phyloP scores from a whole-genome alignment of 257 asterid genomes.

The Plantago elongata region DNA sequence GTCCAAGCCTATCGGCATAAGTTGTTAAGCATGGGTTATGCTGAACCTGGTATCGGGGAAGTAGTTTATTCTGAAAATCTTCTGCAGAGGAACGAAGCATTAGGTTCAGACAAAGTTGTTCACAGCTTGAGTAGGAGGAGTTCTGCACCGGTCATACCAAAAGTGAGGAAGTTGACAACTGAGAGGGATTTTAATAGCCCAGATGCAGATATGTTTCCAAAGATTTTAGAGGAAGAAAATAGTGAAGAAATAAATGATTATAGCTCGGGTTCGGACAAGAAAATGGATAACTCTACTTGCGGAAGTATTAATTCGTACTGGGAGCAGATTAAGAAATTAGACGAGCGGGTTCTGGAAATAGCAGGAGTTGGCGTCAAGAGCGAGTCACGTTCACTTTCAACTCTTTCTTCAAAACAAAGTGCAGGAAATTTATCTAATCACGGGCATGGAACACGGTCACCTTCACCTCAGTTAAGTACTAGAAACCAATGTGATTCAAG shows the following conservation, averaged over 20 bases:
- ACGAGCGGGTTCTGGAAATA: constrained; percentile 55
- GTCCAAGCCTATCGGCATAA: constrained; percentile 70
- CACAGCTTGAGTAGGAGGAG: constrained; percentile 48
- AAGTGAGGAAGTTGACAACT: constrained; percentile 33
- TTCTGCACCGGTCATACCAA: constrained; percentile 48
- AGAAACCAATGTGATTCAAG: constrained; percentile 20
- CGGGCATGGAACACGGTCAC: constrained; percentile 32
- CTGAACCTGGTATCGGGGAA: constrained; percentile 51
- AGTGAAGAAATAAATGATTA: constrained; percentile 30
- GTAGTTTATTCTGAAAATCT: constrained; percentile 44
- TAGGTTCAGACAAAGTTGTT: constrained; percentile 22
- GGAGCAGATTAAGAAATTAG: constrained; percentile 65
- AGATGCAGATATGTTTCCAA: constrained; percentile 26
- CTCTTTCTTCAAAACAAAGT: constrained; percentile 31
- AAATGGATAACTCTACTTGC: constrained; percentile 27
- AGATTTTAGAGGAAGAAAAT: constrained; percentile 32
- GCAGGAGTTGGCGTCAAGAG: constrained; percentile 39
- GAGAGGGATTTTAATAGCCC: constrained; percentile 38
- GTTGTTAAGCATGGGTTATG: constrained; percentile 59
- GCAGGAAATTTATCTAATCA: constrained; percentile 25
- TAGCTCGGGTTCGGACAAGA: constrained; percentile 36
- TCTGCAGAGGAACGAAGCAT: constrained; percentile 40
- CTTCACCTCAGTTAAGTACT: constrained; percentile 39
- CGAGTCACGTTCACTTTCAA: constrained; percentile 37
- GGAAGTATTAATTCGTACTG: constrained; percentile 44